Evolutionary conservation across 768 basidiomycete genomes (phyloP), one percentile per base, ranked within the genome.

Genomic region (Ephemerocybe angulata): DNA sequence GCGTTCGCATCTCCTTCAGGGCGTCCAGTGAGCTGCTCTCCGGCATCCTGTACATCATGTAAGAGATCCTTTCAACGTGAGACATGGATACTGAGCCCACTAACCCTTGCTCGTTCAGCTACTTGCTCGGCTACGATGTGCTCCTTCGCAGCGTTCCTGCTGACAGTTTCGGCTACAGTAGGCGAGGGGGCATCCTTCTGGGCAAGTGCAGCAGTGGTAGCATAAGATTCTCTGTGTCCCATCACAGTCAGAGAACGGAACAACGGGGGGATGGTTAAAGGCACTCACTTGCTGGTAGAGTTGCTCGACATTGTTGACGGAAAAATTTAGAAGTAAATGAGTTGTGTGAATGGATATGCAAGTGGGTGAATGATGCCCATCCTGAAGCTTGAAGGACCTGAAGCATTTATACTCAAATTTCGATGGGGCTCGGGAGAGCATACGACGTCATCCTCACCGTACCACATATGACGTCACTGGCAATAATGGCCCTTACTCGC

Each of bases 141-240:
- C 1, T 70, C 72, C 7, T 73, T 67, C 28, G 74, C 70, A 0
- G 78, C 81, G 55, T 81, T 82, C 50, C 64, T 64, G 54, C 77
- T 76, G 7, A 84, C 72, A 60, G 83, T 65, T 12, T 66, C 68
- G 2, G 80, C 76, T 11, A 73, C 67, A 25, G 58, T 38, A 19
- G 67, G 24, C 43, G 69, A 80, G 6, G 77, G 73, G 2, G 83
- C 81, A 37, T 82, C 67, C 2, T 75, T 69, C 42, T 77, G 76
- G 8, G 81, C 79, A 44, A 75, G 67, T 1, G 78, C 81, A 10
- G 82, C 85, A n/a, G 80, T 78, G 3, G 84, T 85, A 60, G 79
- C 76, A 53, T 70, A 66, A 59, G 73, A 67, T 21, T 72, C 66
- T 53, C 58, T 66, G 24, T 8, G 7, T 6, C 15, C 15, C 38